Conservation (phyloP, 2,329 filamentous ascomycete genomes). For the Neofusicoccum sp. region DNA sequence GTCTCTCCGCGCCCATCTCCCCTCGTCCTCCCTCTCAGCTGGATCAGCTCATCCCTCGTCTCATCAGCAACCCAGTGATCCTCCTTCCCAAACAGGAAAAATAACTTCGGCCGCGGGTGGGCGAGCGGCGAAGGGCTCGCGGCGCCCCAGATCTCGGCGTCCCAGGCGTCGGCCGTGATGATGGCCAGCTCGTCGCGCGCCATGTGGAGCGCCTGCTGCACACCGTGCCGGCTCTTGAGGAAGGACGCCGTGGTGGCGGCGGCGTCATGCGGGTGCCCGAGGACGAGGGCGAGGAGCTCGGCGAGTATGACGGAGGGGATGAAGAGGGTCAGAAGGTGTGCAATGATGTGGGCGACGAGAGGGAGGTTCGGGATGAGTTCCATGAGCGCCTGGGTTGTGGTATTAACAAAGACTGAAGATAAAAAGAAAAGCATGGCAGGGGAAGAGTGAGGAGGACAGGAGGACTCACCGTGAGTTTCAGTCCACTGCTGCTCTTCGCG, state of each 20-base stretch:
- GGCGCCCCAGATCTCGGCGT: constrained; percentile 59
- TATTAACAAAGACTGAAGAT: background rate
- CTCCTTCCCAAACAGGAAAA: constrained; percentile 58
- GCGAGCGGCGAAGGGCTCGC: constrained; percentile 22
- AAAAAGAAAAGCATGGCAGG: background rate
- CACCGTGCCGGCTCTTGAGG: constrained; percentile 48
- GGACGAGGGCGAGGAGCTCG: constrained; percentile 42
- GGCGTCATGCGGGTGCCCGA: constrained; percentile 44
- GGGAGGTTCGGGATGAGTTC: constrained; percentile 22
- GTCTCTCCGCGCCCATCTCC: constrained; percentile 28
- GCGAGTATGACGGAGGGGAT: constrained; percentile 43
- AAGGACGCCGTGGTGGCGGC: constrained; percentile 52
- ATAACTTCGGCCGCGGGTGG: constrained; percentile 44
- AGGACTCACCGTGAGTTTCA: constrained; percentile 38
- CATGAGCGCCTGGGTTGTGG: constrained; percentile 19
- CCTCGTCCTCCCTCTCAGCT: constrained; percentile 35
- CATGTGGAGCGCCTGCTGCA: constrained; percentile 59
- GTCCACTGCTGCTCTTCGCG: constrained; percentile 43
- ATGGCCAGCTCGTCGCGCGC: constrained; percentile 57
- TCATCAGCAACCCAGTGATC: constrained; percentile 63
- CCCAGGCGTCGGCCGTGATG: constrained; percentile 58
- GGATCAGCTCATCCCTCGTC: constrained; percentile 57
- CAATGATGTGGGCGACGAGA: constrained; percentile 35
- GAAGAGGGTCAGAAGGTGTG: constrained; percentile 42
- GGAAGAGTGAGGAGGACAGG: background rate